Evolutionary conservation across 1,139 yeast species (phyloP), one percentile per base, ranked within the genome.

Genomic region (Taphrina populina): DNA sequence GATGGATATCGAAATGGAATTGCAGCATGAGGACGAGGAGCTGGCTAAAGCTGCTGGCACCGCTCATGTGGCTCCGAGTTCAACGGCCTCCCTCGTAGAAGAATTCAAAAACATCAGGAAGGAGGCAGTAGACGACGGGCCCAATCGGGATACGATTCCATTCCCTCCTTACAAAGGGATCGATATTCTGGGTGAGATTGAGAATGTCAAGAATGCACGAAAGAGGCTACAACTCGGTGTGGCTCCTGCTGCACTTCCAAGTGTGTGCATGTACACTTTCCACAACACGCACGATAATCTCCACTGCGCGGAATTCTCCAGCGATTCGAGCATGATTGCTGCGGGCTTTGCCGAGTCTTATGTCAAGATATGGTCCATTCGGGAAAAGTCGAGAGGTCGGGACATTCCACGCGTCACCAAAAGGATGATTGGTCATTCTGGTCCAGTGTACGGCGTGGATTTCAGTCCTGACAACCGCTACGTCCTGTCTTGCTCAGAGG

Each of bases 261-360:
- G 95, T 58, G 95, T 92, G 36, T 92, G 98, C 70, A 88, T 92
- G 96, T 94, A 92, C 72, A 92, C 98, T 0, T 90, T 94, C 73
- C 98, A 92, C 74, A 92, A 94, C 70, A 86, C 97, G 7, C 59
- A 64, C 67, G 85, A 86, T 62, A 95, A 86, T 60, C 75, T 92
- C 76, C 86, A 95, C 17, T 81, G 88, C 57, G 69, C 92, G 53
- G 86, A 83, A 60, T 90, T 90, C 71, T 88, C 92, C 64, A 87
- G 84, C 51, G 96, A 90, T 68, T 81, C 94, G 15, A 82, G 90
- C 29, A 66, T 90, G 63, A 84, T 87, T 36, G 97, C 97, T 0
- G 95, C 90, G 20, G 98, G 98, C 5, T 92, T 92, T 67, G 88
- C 88, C 63, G 97, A 92, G 67, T 83, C 94, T 61, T 87, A 82